Conservation (phyloP, 1,284 basidiomycete genomes). For the Cerioporus squamosus region DNA sequence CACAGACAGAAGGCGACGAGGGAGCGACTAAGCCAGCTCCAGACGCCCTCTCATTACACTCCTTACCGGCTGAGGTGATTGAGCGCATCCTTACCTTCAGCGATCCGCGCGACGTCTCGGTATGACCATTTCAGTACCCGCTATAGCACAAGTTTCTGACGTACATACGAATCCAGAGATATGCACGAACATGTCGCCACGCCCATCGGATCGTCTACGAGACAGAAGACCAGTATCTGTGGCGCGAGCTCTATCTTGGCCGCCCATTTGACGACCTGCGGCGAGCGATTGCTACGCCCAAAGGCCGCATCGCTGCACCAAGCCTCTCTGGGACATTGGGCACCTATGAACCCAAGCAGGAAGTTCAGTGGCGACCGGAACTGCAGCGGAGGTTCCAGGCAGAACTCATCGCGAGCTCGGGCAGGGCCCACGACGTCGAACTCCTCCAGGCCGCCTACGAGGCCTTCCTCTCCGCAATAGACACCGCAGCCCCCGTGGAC, state of each 20-base stretch:
- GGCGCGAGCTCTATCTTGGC: conserved; percentile 62
- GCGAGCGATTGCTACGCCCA: conserved; percentile 22
- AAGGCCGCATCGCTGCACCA: conserved; percentile 24
- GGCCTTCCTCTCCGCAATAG: conserved; percentile 47
- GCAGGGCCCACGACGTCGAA: conserved; percentile 31
- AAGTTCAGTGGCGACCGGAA: conserved; percentile 31
- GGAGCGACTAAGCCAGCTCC: background rate
- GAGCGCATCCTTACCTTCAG: conserved; percentile 59
- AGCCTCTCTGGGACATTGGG: background rate
- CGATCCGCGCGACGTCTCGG: conserved; percentile 55
- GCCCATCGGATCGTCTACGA: conserved; percentile 53
- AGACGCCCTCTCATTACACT: conserved; percentile 12
- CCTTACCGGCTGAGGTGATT: conserved; percentile 57
- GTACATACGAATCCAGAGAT: conserved; percentile 33
- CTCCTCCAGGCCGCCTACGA: conserved; percentile 42
- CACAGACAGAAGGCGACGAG: background rate
- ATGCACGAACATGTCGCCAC: conserved; percentile 54
- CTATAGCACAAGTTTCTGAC: background rate
- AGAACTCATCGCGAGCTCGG: conserved; percentile 28
- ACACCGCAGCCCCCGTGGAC: conserved; percentile 39
- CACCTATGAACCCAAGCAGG: background rate
- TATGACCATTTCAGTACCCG: conserved; percentile 10
- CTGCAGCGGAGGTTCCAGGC: conserved; percentile 38
- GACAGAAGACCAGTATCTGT: conserved; percentile 58
- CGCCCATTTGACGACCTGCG: conserved; percentile 66